These are phyloP conservation scores for Sporothrix sp. DNA, from an alignment of 2,329 filamentous ascomycete genomes.

Conservation along the genomic window DNA sequence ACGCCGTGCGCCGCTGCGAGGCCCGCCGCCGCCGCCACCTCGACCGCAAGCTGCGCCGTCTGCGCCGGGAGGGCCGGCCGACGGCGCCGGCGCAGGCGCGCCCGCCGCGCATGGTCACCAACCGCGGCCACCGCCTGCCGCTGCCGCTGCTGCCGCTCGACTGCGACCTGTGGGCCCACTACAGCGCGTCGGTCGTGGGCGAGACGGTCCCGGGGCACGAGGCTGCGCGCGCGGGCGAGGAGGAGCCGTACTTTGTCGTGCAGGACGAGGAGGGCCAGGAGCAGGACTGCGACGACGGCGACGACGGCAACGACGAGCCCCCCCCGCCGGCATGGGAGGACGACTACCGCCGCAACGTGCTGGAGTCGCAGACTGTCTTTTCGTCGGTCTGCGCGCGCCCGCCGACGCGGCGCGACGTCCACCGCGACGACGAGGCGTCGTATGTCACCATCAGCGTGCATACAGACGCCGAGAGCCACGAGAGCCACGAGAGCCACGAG, in stretches of 20 bases:
- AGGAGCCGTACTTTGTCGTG: not conserved
- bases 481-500: too few species aligned
- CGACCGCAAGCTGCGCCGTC: not conserved
- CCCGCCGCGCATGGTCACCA: slow-evolving; percentile 15
- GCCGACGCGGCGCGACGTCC: not conserved
- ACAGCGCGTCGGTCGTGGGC: not conserved
- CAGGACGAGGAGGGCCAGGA: not conserved
- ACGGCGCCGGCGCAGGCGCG: not conserved
- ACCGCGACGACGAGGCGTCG: not conserved
- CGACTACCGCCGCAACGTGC: slow-evolving; percentile 9
- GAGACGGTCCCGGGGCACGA: too few species aligned
- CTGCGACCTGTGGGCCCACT: slow-evolving; percentile 4
- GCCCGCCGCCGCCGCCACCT: slow-evolving; percentile 1
- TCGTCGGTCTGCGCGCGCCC: not conserved
- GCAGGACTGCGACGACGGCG: not conserved
- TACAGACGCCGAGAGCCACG: not conserved
- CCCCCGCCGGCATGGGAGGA: slow-evolving; percentile 1
- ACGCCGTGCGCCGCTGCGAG: slow-evolving; percentile 13
- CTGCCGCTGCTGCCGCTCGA: slow-evolving; percentile 11
- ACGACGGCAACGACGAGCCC: not conserved
- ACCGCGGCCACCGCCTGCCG: slow-evolving; percentile 17
- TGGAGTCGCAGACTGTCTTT: slow-evolving; percentile 4
- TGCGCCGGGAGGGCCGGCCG: not conserved
- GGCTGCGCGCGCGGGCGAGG: too few species aligned
- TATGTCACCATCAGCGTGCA: slow-evolving; percentile 10